Evolutionary conservation across 768 basidiomycete species (phyloP).

Genomic region (Calocera cornea): DNA sequence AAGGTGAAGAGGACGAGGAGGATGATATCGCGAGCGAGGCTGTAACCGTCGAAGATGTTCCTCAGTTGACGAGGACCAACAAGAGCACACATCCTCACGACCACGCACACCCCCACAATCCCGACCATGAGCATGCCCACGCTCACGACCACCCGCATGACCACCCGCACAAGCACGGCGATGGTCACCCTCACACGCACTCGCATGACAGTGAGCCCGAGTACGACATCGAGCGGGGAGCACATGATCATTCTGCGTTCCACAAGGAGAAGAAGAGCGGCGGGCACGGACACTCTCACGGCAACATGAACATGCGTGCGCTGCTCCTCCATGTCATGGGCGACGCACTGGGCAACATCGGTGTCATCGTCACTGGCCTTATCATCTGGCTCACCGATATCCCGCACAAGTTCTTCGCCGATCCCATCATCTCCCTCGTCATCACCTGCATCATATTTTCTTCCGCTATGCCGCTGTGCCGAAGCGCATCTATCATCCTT

Average conservation of each 20-base stretch:
- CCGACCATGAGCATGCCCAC: slow-evolving; percentile 14
- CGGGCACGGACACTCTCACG: slow-evolving; percentile 27
- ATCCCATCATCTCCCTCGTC: slow-evolving; percentile 82
- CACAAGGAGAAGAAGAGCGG: slow-evolving; percentile 14
- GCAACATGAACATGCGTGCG: slow-evolving; percentile 98
- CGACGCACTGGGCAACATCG: slow-evolving; percentile 94
- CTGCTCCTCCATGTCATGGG: slow-evolving; percentile 88
- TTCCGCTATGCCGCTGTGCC: slow-evolving; percentile 70
- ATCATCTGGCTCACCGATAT: slow-evolving; percentile 84
- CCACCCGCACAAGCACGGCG: slow-evolving; percentile 10
- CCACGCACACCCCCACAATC: slow-evolving; percentile 15
- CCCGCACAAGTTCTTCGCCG: slow-evolving; percentile 79
- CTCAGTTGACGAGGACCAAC: not conserved
- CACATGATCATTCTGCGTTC: not conserved
- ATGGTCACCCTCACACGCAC: slow-evolving; percentile 33
- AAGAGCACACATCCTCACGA: slow-evolving; percentile 12
- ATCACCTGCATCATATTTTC: slow-evolving; percentile 96
- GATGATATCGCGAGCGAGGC: slow-evolving; percentile 7
- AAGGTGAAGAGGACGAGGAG: slow-evolving; percentile 7
- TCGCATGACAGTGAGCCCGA: slow-evolving; percentile 12
- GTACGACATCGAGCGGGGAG: slow-evolving; percentile 9
- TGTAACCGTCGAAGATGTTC: slow-evolving; percentile 15
- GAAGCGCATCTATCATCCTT: slow-evolving; percentile 85
- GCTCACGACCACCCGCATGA: slow-evolving; percentile 6
- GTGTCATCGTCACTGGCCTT: slow-evolving; percentile 89